Base-by-base conservation (phyloP, 2,329 filamentous ascomycete genomes). In the Pseudogymnoascus sp. region DNA sequence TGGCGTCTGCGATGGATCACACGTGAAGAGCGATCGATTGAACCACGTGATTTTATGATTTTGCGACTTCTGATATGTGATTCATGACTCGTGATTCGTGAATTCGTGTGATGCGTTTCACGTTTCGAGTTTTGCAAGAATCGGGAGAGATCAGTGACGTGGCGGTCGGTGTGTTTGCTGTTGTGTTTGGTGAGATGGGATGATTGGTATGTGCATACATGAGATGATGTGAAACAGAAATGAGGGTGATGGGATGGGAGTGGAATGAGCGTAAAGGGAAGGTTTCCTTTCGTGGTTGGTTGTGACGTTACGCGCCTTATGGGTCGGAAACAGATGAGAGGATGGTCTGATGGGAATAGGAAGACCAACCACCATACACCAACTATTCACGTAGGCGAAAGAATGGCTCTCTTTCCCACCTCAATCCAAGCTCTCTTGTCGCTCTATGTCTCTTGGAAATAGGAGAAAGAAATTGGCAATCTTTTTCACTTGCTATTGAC, bases 271-370 rank as follows among this genome's bases (percentile, higher is more conserved):
- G 19, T 4, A 46, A 7, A 14, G 5, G 26, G 31, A 19, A 33
- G 16, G 28, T 4, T 56, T 33, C n/a, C 3, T 12, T 56, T 33
- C 28, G 50, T 56, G 50, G 50, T 56, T 56, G 50, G 50, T 10
- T 56, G 50, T 56, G 50, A 56, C 50, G 50, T 56, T 56, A 56
- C 50, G 50, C 50, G 50, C 50, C 50, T 22, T 33, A 56, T 56
- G 50, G 50, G 50, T 56, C 50, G 50, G 28, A 56, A 56, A 12
- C 50, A 56, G 26, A 56, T 56, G 50, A 56, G 16, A 56, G 26
- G 50, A 56, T 56, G 50, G 50, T 33, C 50, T 56, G 50, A 56
- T 12, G 16, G 50, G 28, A 10, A 56, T 33, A 33, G 10, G 8
- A 33, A 19, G 10, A 33, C 28, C n/a, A 33, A 33, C n/a, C 14